These are phyloP conservation scores for Candida tropicalis DNA, from an alignment of 1,139 yeast species.

Conservation along the genomic window DNA sequence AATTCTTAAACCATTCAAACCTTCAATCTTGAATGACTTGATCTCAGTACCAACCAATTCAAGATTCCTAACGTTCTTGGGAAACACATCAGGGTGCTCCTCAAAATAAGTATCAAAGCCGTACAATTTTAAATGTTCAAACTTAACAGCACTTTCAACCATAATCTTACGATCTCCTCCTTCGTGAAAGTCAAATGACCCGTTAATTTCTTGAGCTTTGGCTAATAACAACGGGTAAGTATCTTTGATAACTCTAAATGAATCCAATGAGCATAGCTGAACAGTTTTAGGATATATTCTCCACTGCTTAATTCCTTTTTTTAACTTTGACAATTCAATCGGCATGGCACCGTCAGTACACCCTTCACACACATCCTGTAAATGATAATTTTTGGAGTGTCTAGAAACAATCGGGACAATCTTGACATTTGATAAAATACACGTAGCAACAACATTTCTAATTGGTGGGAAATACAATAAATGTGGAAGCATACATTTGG, in stretches of 20 bases:
- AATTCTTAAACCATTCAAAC: background rate
- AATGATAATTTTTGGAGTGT: background rate
- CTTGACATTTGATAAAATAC: constrained; percentile 1
- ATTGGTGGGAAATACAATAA: background rate
- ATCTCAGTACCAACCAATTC: background rate
- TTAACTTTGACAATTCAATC: background rate
- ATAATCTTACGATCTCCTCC: background rate
- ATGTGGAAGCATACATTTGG: background rate
- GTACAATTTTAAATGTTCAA: background rate
- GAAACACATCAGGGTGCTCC: background rate
- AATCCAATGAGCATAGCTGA: background rate
- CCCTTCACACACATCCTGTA: background rate
- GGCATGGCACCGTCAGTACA: background rate
- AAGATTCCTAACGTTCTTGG: background rate
- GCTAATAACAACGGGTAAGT: background rate
- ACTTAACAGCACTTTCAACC: background rate
- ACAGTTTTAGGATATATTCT: background rate
- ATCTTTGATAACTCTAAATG: background rate
- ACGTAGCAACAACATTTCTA: background rate
- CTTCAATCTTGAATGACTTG: background rate
- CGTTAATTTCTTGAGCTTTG: background rate
- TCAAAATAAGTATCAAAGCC: background rate
- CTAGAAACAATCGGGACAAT: background rate
- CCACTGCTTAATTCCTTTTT: background rate
- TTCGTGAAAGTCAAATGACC: background rate